These are phyloP conservation scores for Erodium trifolium DNA, from an alignment of 441 rosid genomes.

Conservation along the genomic window DNA sequence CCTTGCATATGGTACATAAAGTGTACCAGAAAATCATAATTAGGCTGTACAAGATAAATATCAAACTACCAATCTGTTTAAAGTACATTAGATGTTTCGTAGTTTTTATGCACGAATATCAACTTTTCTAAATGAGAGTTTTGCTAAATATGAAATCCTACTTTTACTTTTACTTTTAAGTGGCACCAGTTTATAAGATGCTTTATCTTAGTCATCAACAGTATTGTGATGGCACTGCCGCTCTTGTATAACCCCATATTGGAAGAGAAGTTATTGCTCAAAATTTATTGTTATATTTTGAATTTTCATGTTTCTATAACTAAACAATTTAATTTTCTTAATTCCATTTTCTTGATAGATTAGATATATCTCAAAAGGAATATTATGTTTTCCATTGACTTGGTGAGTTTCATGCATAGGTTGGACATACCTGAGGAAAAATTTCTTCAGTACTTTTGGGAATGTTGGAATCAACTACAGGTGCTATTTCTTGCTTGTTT, in stretches of 20 bases:
- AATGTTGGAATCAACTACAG: conserved; percentile 69
- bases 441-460: conserved; percentile 75
- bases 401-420: conserved; percentile 33
- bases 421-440: conserved; percentile 75
- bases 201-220: too few relatives aligned
- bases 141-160: neutral
- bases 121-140: neutral
- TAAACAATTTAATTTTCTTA: neutral
- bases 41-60: neutral
- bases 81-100: neutral
- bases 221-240: too few relatives aligned
- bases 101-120: neutral
- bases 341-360: neutral
- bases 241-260: neutral
- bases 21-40: neutral
- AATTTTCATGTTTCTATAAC: neutral
- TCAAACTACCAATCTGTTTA: neutral
- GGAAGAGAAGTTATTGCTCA: neutral
- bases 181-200: neutral
- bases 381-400: neutral
- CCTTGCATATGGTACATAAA: neutral
- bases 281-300: neutral
- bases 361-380: neutral
- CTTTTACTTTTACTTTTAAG: neutral
- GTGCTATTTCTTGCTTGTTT: conserved; percentile 26